phyloP scores from a whole-genome alignment of 768 basidiomycete genomes.

The Agrocybe chaxingu region DNA sequence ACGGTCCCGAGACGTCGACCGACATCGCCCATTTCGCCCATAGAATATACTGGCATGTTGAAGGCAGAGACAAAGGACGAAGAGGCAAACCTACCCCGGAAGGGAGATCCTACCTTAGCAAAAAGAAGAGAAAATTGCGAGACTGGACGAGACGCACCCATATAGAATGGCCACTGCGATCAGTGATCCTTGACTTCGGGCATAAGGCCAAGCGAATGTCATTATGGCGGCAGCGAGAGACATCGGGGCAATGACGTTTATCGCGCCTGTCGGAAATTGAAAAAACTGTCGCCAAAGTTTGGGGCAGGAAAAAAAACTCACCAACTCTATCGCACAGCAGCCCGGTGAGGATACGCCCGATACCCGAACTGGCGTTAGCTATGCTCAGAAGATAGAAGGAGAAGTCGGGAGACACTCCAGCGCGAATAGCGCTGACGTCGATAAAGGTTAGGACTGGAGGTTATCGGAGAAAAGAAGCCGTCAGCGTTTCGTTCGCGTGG shows the following conservation, averaged over 20 bases:
- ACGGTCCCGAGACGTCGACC: constrained; percentile 67
- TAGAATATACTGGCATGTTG: constrained; percentile 51
- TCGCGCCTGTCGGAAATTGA: constrained; percentile 38
- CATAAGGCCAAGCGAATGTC: constrained; percentile 74
- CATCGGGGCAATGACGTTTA: constrained; percentile 69
- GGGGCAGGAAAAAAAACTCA: constrained; percentile 17
- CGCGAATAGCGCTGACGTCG: constrained; percentile 48
- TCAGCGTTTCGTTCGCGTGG: background rate
- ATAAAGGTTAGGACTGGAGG: constrained; percentile 61
- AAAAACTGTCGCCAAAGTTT: background rate
- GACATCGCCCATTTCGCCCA: constrained; percentile 59
- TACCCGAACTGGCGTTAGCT: constrained; percentile 61
- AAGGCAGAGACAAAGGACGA: constrained; percentile 62
- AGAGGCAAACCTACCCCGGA: constrained; percentile 34
- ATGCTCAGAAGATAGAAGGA: constrained; percentile 66
- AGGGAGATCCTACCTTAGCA: background rate
- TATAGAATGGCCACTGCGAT: constrained; percentile 59
- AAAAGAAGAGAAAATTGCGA: too few relatives aligned
- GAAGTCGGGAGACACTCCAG: constrained; percentile 47
- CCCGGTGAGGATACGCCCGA: constrained; percentile 59
- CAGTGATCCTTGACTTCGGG: constrained; percentile 36
- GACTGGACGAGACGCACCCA: constrained; percentile 42
- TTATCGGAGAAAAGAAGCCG: background rate
- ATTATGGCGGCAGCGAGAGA: constrained; percentile 53
- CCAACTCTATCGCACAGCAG: constrained; percentile 53